phyloP scores from a whole-genome alignment of 495 filamentous ascomycete species.

The Xylaria venustula region DNA sequence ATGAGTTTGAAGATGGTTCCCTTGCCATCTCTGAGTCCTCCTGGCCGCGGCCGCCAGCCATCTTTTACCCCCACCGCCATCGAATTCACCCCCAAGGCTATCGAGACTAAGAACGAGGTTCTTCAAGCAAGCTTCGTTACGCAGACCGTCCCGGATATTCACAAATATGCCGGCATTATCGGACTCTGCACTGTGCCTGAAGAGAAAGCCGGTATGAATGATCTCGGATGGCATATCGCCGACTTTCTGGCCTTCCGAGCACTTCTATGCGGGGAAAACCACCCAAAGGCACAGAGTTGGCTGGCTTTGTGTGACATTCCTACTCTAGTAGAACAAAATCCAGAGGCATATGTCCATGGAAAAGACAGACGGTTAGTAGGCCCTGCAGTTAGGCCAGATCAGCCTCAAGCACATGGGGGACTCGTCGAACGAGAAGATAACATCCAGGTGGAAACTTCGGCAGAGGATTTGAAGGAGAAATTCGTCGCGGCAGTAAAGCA shows the following conservation, averaged over 20 bases:
- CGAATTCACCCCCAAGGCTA: background rate
- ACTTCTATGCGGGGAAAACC: constrained; percentile 28
- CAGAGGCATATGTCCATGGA: constrained; percentile 19
- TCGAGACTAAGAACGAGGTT: constrained; percentile 4
- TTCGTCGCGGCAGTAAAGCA: constrained; percentile 18
- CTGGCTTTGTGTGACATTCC: constrained; percentile 22
- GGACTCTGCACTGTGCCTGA: constrained; percentile 33
- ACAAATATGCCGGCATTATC: constrained; percentile 23
- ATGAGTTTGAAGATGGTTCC: background rate
- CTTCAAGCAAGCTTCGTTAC: constrained; percentile 26
- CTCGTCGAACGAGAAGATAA: constrained; percentile 16
- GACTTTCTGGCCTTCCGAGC: constrained; percentile 39
- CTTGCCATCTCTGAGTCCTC: background rate
- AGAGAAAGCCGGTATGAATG: constrained; percentile 19
- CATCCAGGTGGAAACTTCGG: constrained; percentile 18
- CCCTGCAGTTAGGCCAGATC: background rate
- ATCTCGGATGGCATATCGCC: constrained; percentile 37
- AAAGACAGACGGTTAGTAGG: constrained; percentile 12
- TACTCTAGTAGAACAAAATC: constrained; percentile 11
- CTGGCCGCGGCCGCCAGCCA: background rate
- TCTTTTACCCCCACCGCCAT: background rate
- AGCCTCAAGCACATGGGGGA: background rate
- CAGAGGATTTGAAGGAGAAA: constrained; percentile 8
- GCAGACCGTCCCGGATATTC: constrained; percentile 32
- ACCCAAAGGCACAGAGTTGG: constrained; percentile 30